These are phyloP conservation scores for Pseudotulostoma volvatum DNA, from an alignment of 495 filamentous ascomycete species.

Conservation along the genomic window DNA sequence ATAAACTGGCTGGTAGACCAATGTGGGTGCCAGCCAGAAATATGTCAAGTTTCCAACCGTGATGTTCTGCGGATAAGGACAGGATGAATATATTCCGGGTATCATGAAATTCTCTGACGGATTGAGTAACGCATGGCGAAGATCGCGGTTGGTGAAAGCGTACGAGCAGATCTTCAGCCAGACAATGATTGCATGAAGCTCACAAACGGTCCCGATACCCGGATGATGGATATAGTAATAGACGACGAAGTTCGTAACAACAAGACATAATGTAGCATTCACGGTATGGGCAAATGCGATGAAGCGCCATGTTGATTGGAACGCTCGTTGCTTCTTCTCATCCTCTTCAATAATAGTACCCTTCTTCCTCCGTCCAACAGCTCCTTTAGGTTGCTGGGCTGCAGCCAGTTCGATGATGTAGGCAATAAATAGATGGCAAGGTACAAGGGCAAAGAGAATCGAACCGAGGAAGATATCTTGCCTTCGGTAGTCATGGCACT, in stretches of 20 bases:
- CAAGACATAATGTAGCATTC: slow-evolving; percentile 69
- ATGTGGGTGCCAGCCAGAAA: slow-evolving; percentile 93
- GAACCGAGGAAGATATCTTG: slow-evolving; percentile 62
- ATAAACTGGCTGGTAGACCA: slow-evolving; percentile 95
- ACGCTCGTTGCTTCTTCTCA: slow-evolving; percentile 29
- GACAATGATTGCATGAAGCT: slow-evolving; percentile 86
- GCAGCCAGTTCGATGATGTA: slow-evolving; percentile 75
- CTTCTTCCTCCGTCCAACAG: slow-evolving; percentile 45
- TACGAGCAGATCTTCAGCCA: slow-evolving; percentile 94
- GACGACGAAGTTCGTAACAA: slow-evolving; percentile 65
- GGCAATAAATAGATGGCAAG: slow-evolving; percentile 75
- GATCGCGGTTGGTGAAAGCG: slow-evolving; percentile 89
- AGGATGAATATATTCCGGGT: slow-evolving; percentile 64
- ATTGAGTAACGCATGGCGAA: slow-evolving; percentile 72
- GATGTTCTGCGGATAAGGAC: slow-evolving; percentile 81
- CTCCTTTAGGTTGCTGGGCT: slow-evolving; percentile 52
- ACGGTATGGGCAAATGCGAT: slow-evolving; percentile 64
- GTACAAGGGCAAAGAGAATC: slow-evolving; percentile 67
- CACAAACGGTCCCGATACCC: slow-evolving; percentile 75
- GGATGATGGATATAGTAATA: slow-evolving; percentile 87
- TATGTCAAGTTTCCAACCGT: slow-evolving; percentile 73
- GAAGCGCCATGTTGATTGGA: slow-evolving; percentile 57
- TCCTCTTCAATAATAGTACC: slow-evolving; percentile 35
- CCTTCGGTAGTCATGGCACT: slow-evolving; percentile 72
- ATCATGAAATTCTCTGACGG: slow-evolving; percentile 40